These are phyloP conservation scores for Calonectria hawksworthii DNA, from an alignment of 2,329 filamentous ascomycete species.

Conservation along the genomic window DNA sequence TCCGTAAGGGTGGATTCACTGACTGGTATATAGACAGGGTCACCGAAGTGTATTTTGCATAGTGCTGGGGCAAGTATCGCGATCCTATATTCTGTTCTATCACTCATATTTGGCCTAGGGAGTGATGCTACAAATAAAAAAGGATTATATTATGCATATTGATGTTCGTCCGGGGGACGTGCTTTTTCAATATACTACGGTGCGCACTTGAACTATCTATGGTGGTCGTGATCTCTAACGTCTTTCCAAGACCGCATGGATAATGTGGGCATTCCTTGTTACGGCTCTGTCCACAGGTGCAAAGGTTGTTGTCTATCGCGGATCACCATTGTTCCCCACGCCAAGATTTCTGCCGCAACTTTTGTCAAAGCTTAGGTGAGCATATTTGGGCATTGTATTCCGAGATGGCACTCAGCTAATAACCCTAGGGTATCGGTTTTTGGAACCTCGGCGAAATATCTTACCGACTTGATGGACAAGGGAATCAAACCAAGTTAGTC, in stretches of 20 bases:
- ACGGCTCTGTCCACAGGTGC: neutral
- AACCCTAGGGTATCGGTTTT: neutral
- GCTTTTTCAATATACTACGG: conserved; percentile 23
- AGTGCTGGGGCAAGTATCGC: neutral
- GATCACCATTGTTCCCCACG: conserved; percentile 13
- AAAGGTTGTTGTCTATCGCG: conserved; percentile 6
- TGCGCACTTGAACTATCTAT: neutral
- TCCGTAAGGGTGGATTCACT: neutral
- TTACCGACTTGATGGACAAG: conserved; percentile 14
- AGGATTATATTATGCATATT: conserved; percentile 16
- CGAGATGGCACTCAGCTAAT: neutral
- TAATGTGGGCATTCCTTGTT: conserved; percentile 24
- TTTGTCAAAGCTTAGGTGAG: conserved; percentile 3
- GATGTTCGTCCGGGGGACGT: conserved; percentile 5
- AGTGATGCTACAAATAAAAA: conserved; percentile 17
- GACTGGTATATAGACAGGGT: neutral
- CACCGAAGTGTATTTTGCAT: conserved; percentile 20
- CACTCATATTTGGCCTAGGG: neutral
- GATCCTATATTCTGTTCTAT: neutral
- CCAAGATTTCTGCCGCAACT: conserved; percentile 1
- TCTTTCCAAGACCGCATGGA: conserved; percentile 5
- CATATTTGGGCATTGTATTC: neutral
- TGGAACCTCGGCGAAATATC: conserved; percentile 21
- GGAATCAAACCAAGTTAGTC: neutral
- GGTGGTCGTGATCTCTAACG: neutral